phyloP scores from a whole-genome alignment of 1,284 basidiomycete genomes.

The Mycena sp. region DNA sequence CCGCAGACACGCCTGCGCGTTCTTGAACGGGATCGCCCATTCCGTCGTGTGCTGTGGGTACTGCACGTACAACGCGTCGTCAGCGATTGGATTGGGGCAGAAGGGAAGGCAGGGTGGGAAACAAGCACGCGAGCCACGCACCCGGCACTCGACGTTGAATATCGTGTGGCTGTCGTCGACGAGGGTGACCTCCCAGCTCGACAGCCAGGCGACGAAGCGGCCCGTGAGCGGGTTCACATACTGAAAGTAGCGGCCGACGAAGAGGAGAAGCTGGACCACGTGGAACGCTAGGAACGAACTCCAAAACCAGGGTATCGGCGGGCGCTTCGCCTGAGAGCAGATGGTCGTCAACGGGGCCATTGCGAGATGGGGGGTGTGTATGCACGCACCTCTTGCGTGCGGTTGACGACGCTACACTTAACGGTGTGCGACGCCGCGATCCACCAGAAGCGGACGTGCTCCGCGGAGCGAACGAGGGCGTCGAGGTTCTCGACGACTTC shows the following conservation, averaged over 20 bases:
- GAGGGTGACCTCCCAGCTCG: constrained; percentile 54
- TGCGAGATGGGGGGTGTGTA: no score
- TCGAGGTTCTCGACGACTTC: constrained; percentile 67
- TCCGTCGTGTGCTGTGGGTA: constrained; percentile 92
- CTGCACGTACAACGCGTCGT: constrained; percentile 62
- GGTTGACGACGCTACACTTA: constrained; percentile 80
- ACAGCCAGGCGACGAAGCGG: constrained; percentile 74
- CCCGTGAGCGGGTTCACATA: constrained; percentile 64
- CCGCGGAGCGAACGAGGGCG: constrained; percentile 68
- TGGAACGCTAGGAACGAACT: constrained; percentile 77
- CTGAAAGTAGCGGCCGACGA: constrained; percentile 69
- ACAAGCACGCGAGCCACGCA: constrained; percentile 47
- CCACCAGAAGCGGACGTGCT: constrained; percentile 96
- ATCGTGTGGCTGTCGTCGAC: constrained; percentile 83
- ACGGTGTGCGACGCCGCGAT: constrained; percentile 84
- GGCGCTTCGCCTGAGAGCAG: constrained; percentile 55
- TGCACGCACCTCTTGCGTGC: constrained; percentile 84
- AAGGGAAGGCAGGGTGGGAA: no score
- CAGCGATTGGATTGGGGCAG: no score
- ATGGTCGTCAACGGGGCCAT: no score
- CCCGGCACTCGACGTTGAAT: constrained; percentile 87
- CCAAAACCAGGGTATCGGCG: constrained; percentile 73
- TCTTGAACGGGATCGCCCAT: constrained; percentile 87
- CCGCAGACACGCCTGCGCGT: constrained; percentile 72
- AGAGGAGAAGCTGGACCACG: constrained; percentile 83